Evolutionary conservation across 441 rosid species (phyloP), one percentile per base, ranked within the genome.

Genomic region (Bruguiera hainesii): DNA sequence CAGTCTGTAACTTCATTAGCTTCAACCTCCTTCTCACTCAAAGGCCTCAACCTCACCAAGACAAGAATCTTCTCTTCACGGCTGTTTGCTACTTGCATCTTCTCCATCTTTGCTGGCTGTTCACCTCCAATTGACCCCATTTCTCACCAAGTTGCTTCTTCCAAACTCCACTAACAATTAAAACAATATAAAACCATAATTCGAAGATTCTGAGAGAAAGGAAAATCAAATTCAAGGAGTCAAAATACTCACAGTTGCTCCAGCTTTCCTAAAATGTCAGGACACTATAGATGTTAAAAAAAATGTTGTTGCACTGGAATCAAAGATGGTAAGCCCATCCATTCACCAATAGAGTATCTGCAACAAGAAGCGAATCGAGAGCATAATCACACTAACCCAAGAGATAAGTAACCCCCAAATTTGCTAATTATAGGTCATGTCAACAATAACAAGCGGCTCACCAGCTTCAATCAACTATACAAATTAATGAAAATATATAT

Each of bases 41-140:
- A 75, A 75, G 99, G 99, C 82, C 99, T 85, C 77, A 92, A 68
- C 78, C 97, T 87, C 77, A 95, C 96, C 71, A 89, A 79, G 76
- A 95, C 98, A 55, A 90, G 79, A 68, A 95, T 92, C 82, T 84
- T 92, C 81, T 94, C 99, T 68, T 86, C 97, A 1, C 78, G 78
- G 29, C 81, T 73, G 75, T 66, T 73, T 0, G 78, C 73, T 72
- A 73, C 75, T 69, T 79, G 93, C 81, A 83, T 77, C 81, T 81
- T 89, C 77, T 85, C 93, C 80, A 83, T 71, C 77, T 78, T 86
- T 75, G 78, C 83, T 56, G 84, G 79, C 80, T 90, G 91, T 63
- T 88, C 97, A 71, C 80, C 90, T 51, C 82, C 89, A 71, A 83
- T 82, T 39, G 91, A 89, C 74, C 91, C 93, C 97, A 87, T 88